Base-by-base conservation (phyloP, 768 basidiomycete species). In the Daedaleopsis nitida region DNA sequence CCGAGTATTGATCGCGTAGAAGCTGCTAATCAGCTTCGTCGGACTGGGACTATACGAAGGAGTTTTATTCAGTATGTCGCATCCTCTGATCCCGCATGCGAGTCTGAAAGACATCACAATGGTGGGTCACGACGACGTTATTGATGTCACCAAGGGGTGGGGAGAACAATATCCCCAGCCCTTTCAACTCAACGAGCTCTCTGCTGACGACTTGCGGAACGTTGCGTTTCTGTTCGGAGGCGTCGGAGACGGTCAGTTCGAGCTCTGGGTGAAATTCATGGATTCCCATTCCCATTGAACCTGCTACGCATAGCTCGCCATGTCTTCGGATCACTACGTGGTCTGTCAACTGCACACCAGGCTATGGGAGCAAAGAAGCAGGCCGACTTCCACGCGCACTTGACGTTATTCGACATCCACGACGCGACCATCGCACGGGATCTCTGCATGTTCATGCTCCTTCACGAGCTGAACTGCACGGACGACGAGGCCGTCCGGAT, bases 371-470 rank as follows among this genome's bases (percentile, higher is more conserved):
- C 47, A 7, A 16, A 6, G 3, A 62, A 62, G 50, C 42, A 27
- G 17, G 32, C 38, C 21, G 45, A 23, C 12, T 32, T 59, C 17
- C 54, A 57, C n/a, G 43, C 57, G 0, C 62, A 68, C 19, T 42
- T 68, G 24, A 68, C 67, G 1, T 55, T 64, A 9, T 59, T 66
- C 5, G 65, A 68, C 42, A 60, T 61, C 24, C 58, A 68, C 52
- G 59, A 62, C n/a, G 52, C 55, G 1, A 44, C 58, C 0, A 53
- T 68, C 35, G 57, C 67, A 10, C 59, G 67, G 6, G 62, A 68
- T 42, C 42, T 68, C 7, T 55, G 52, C 48, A 57, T 68, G 43
- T 42, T 66, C 23, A 37, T 62, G 55, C 39, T 68, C 35, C 35
- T 68, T 12, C 37, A 62, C 44, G 23, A 60, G 35, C 53, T 64